Evolutionary conservation across 2,329 filamentous ascomycete genomes (phyloP), one percentile per base, ranked within the genome.

Genomic region (Aspergillus terreus): DNA sequence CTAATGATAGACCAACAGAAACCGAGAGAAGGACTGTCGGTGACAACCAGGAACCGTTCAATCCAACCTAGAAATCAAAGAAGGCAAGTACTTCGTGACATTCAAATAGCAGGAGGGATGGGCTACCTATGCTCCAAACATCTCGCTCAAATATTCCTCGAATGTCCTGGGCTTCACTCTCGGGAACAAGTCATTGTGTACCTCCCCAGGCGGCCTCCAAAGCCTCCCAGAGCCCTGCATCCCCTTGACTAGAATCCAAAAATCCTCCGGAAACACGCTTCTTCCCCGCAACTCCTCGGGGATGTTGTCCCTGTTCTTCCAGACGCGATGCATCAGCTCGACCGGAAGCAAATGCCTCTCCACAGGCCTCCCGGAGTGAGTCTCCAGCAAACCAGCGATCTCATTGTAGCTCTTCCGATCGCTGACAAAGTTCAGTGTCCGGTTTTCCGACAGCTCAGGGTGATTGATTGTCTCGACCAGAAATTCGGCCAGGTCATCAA

Each of bases 401-500:
- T 63, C 53, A 12, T 46, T 33, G 27, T 63, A 56, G 1, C 56
- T 63, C 21, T 63, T 58, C 2, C 51, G 58, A 30, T 68, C 60
- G 47, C 60, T 62, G 15, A 57, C 47, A 15, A 66, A 55, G 15
- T 65, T 63, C 4, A 67, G 32, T 17, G 43, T 51, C 11, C 46
- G 44, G 30, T 65, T 66, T 33, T 61, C 57, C 3, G 57, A 57
- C 11, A 60, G 44, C 11, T 52, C 57, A 1, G 64, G 61, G 30
- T 63, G 53, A 7, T 53, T 38, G 1, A 68, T 48, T 0, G 62
- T 62, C 6, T 54, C 61, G 4, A 63, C 60, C 6, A 68, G 46
- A 25, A 61, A 68, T 1, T 51, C 47, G 1, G 59, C 65, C 23
- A 68, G 58, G 42, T 64, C 64, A 11, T 61, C 51, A 4, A 64